phyloP scores from a whole-genome alignment of 768 basidiomycete genomes.

The Mycena pura region DNA sequence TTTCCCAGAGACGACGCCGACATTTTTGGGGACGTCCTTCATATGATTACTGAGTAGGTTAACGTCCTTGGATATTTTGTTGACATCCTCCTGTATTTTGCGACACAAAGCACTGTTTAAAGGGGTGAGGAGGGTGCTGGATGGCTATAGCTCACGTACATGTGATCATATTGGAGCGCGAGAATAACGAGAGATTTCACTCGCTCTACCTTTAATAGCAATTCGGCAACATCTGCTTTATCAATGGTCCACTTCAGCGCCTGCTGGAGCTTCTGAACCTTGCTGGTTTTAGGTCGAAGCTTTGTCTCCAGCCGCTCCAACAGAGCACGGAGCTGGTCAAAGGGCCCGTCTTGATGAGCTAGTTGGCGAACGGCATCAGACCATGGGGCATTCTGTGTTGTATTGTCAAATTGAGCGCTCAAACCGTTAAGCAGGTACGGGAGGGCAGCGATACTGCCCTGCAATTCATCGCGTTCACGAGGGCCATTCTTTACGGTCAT shows the following conservation, averaged over 20 bases:
- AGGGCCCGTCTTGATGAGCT: too few species aligned
- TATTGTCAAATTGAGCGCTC: neutral
- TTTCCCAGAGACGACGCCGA: neutral
- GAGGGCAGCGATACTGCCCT: neutral
- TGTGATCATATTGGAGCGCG: neutral
- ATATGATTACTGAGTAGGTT: too few species aligned
- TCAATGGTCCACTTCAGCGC: neutral
- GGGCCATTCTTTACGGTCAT: neutral
- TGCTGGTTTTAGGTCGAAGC: neutral
- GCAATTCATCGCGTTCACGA: neutral
- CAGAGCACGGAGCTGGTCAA: neutral
- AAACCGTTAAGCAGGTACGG: neutral
- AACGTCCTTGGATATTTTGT: neutral
- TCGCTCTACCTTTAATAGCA: neutral
- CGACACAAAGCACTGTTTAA: neutral
- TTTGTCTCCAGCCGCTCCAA: neutral
- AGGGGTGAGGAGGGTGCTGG: neutral
- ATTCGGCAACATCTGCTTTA: neutral
- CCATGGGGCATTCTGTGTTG: neutral
- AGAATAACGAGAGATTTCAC: neutral
- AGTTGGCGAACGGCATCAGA: neutral
- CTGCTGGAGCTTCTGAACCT: neutral
- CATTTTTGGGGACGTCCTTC: neutral
- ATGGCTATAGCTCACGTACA: neutral
- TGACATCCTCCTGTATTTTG: neutral